Base-by-base conservation (phyloP, 2,329 filamentous ascomycete species). In the Microdochium nivale region DNA sequence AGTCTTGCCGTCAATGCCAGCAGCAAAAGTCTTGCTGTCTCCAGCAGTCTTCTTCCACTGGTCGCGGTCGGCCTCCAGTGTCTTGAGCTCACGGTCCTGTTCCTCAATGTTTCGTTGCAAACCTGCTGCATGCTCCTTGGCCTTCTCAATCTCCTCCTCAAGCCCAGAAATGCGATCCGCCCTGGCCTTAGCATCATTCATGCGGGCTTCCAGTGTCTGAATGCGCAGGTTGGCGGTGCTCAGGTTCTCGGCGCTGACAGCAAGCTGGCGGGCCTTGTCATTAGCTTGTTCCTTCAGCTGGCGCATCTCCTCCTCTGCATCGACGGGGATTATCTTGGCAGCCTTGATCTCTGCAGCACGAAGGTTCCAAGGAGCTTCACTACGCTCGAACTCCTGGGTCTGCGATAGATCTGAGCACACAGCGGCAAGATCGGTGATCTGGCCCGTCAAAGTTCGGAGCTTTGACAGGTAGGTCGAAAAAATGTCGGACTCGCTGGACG, bases 141-240 rank as follows among this genome's bases (percentile, higher is more conserved):
- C 74, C 19, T 75, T 70, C 48, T 77, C 75, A 24, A 87, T 73
- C 59, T 77, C 72, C 32, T 69, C 70, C 65, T 89, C 86, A 13
- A 90, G 74, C 51, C 83, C 81, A 21, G 74, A 73, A 58, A 90
- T 87, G 50, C 78, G 78, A 49, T 83, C 81, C 14, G 87, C 82
- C 68, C 92, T 91, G 64, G 87, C 83, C 57, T 84, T 83, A 5
- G 88, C 88, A 62, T 95, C 90, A 53, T 85, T 83, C 84, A 94
- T 91, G 52, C 89, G 80, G 8, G 88, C 88, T 67, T 95, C 88
- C 35, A 97, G 82, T 40, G 94, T 88, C 68, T 96, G 92, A 59
- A 96, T 95, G 67, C 94, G 91, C 59, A 96, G 86, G n/a, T 86
- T 81, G 24, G 88, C 80, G 53, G 95, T 92, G 66, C 95, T 90